phyloP scores from a whole-genome alignment of 2,329 filamentous ascomycete genomes.

The Arthrobotrys musiformis region DNA sequence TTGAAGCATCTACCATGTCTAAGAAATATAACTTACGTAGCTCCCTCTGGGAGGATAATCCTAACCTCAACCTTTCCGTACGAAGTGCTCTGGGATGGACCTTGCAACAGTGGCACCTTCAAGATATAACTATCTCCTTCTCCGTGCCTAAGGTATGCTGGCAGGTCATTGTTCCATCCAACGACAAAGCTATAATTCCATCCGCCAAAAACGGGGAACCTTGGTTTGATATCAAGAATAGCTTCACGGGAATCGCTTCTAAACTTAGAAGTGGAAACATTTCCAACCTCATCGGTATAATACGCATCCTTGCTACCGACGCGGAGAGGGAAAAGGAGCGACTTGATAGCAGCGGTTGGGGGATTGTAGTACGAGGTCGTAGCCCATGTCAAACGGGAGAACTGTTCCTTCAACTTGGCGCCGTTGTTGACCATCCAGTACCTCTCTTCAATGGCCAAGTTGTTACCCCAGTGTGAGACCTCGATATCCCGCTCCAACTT shows the following conservation, averaged over 20 bases:
- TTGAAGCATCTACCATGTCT: slow-evolving; percentile 25
- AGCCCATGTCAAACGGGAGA: slow-evolving; percentile 81
- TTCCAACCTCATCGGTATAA: slow-evolving; percentile 95
- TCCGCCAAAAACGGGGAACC: slow-evolving; percentile 94
- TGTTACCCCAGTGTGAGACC: slow-evolving; percentile 97
- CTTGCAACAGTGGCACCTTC: slow-evolving; percentile 92
- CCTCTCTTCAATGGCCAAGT: slow-evolving; percentile 91
- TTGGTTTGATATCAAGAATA: slow-evolving; percentile 87
- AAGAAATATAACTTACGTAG: slow-evolving; percentile 71
- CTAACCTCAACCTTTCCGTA: slow-evolving; percentile 84
- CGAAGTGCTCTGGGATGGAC: slow-evolving; percentile 81
- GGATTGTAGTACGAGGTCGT: slow-evolving; percentile 79
- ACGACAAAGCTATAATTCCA: slow-evolving; percentile 99
- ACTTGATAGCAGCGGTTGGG: slow-evolving; percentile 80
- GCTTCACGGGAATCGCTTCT: slow-evolving; percentile 79
- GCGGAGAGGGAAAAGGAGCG: slow-evolving; percentile 81
- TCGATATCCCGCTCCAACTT: slow-evolving; percentile 89
- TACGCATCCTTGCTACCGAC: slow-evolving; percentile 86
- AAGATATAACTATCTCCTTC: slow-evolving; percentile 80
- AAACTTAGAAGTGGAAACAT: slow-evolving; percentile 93
- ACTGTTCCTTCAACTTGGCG: slow-evolving; percentile 77
- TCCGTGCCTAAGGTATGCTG: slow-evolving; percentile 75
- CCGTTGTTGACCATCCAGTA: slow-evolving; percentile 89
- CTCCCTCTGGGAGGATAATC: slow-evolving; percentile 89
- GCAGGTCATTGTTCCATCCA: slow-evolving; percentile 91